Conservation (phyloP, 352 stramenopile genomes). For the Pythium grandisporangium region DNA sequence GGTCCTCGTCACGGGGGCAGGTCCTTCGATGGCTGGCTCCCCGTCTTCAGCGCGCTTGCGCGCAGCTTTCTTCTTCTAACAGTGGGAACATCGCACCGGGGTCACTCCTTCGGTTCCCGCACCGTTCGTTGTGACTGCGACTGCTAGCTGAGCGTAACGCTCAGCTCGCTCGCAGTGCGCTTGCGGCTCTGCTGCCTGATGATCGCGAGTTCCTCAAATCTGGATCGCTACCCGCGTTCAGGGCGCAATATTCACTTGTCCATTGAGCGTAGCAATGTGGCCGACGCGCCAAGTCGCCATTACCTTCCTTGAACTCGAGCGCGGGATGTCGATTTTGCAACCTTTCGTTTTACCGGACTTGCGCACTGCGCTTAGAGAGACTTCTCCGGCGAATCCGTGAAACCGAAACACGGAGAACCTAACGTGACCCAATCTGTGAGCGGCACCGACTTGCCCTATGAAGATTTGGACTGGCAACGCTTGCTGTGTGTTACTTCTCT, state of each 20-base stretch:
- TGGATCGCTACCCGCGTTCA: not conserved
- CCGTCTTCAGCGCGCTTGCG: not conserved
- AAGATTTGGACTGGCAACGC: slow-evolving; percentile 9
- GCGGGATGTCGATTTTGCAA: slow-evolving; percentile 6
- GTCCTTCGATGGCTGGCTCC: not conserved
- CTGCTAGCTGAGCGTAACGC: not conserved
- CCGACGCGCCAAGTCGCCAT: slow-evolving; percentile 8
- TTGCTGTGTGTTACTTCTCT: slow-evolving; percentile 3
- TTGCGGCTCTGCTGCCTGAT: not conserved
- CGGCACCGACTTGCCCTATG: not conserved
- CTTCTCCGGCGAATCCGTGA: slow-evolving; percentile 7
- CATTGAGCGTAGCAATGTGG: slow-evolving; percentile 7
- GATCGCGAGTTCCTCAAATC: not conserved
- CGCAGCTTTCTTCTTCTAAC: not conserved
- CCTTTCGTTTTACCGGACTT: slow-evolving; percentile 16
- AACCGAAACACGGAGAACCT: slow-evolving; percentile 10
- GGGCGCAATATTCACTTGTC: slow-evolving; percentile 2
- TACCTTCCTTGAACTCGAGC: slow-evolving; percentile 4
- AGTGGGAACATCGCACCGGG: not conserved
- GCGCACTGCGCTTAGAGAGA: slow-evolving; percentile 3
- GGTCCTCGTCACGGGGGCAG: not conserved
- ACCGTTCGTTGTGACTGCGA: too few relatives aligned
- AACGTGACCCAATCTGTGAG: slow-evolving; percentile 6
- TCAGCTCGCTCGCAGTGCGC: not conserved
- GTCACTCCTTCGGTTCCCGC: not conserved